These are phyloP conservation scores for Tylopilus felleus DNA, from an alignment of 768 basidiomycete genomes.

Conservation along the genomic window DNA sequence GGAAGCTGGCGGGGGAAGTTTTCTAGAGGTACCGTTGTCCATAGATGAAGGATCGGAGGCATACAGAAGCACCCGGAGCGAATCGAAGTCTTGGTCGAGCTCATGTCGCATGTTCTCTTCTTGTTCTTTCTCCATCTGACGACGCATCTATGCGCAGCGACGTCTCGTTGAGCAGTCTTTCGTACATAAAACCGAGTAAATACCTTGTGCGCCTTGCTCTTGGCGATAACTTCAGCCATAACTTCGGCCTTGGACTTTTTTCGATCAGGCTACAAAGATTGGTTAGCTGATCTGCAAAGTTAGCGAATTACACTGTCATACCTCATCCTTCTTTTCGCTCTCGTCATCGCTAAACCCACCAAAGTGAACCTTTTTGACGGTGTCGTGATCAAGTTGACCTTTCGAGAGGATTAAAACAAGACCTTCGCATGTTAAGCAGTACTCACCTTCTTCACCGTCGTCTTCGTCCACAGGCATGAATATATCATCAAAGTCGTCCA, in stretches of 20 bases:
- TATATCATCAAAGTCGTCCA: constrained; percentile 80
- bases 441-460: constrained; percentile 45
- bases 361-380: constrained; percentile 73
- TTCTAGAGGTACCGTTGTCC: constrained; percentile 33
- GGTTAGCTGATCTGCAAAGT: not conserved
- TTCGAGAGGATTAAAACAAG: constrained; percentile 3
- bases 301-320: constrained; percentile 25
- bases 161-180: not conserved
- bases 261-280: constrained; percentile 55
- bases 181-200: not conserved
- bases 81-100: constrained; percentile 84
- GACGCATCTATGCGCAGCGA: constrained; percentile 53
- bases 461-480: constrained; percentile 55
- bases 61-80: constrained; percentile 72
- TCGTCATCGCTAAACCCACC: constrained; percentile 81
- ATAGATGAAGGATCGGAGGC: constrained; percentile 47
- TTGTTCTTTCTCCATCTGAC: constrained; percentile 86
- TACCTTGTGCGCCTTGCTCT: constrained; percentile 95
- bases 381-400: constrained; percentile 67
- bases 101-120: constrained; percentile 83
- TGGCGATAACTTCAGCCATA: constrained; percentile 97
- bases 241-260: constrained; percentile 95
- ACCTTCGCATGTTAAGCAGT: not conserved
- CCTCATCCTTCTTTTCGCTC: constrained; percentile 49
- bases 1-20: not conserved